Conservation (phyloP, 805 yeast species). For the Blastobotrys parvus region DNA sequence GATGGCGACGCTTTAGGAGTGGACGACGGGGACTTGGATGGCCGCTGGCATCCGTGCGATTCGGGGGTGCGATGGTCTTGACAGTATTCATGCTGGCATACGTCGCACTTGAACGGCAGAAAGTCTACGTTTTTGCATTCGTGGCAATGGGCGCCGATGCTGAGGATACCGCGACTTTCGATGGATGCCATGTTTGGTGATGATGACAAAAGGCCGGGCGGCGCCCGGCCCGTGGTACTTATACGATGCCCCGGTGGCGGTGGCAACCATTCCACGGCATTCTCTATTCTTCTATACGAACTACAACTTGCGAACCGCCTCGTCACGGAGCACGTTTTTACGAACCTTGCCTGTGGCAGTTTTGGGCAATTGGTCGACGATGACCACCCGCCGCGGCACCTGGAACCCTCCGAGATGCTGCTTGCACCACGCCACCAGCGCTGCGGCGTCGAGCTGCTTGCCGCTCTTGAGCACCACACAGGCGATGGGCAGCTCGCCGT, state of each 20-base stretch:
- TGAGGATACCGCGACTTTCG: conserved; percentile 26
- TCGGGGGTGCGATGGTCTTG: conserved; percentile 29
- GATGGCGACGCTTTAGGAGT: neutral
- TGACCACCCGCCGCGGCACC: conserved; percentile 22
- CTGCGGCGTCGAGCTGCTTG: conserved; percentile 12
- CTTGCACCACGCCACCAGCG: conserved; percentile 19
- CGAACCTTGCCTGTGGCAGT: conserved; percentile 32
- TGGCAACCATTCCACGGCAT: no score
- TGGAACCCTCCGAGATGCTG: conserved; percentile 27
- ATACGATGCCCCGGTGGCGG: conserved; percentile 2
- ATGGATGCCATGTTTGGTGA: no score
- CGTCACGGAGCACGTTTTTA: conserved; percentile 27
- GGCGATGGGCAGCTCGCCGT: conserved; percentile 30
- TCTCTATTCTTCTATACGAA: no score
- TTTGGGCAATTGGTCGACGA: conserved; percentile 27
- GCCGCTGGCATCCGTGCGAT: conserved; percentile 26
- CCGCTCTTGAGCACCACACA: conserved; percentile 19
- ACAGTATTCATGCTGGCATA: conserved; percentile 31
- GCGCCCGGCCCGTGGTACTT: no score
- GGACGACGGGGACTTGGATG: no score
- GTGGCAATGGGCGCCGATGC: conserved; percentile 34
- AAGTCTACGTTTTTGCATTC: conserved; percentile 34
- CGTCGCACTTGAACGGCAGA: conserved; percentile 34
- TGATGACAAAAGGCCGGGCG: no score
- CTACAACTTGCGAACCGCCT: no score